Base-by-base conservation (phyloP, 2,329 filamentous ascomycete species). In the Fusarium globosum region DNA sequence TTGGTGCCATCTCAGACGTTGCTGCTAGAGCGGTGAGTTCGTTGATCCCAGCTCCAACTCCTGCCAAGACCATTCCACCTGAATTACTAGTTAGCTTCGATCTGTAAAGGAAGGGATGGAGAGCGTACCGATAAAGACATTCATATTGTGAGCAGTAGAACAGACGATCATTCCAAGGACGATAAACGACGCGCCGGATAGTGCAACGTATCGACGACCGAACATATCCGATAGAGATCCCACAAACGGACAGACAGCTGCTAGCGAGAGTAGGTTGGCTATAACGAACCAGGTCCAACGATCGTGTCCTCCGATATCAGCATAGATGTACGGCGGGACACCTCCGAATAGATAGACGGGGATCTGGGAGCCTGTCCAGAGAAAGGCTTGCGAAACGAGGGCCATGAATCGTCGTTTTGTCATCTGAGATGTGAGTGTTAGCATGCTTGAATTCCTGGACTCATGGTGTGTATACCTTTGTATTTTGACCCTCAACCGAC, bases 11-110 rank as follows among this genome's bases (percentile, higher is more conserved):
- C 21, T 55, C 51, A n/a, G 51, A 55, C 0, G 51, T 55, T 42
- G 51, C 51, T n/a, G 51, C 51, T 6, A 55, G 15, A 0, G 51
- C 51, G 10, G 51, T 55, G 20, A 55, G 51, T n/a, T 55, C 51
- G 51, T 55, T 55, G 35, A 55, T 55, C 10, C 51, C 51, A 4
- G 51, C 51, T n/a, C 51, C 51, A 1, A 55, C 15, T 1, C 51
- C 51, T 2, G 51, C 51, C 8, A 55, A n/a, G 35, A 55, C 51
- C 51, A 55, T 55, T 0, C 51, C 51, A 4, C 51, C 51, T 55
- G 3, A 41, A 9, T 0, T 8, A n/a, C 0, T n/a, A 0, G 4
- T 55, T 14, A 55, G 51, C 0, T 0, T n/a, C 7, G 11, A 28
- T 6, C 14, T 14, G 14, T 0, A 2, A 13, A 0, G 1, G 26